Base-by-base conservation (phyloP, 179 eudicot genomes). In the Heliamphora pulchella region DNA sequence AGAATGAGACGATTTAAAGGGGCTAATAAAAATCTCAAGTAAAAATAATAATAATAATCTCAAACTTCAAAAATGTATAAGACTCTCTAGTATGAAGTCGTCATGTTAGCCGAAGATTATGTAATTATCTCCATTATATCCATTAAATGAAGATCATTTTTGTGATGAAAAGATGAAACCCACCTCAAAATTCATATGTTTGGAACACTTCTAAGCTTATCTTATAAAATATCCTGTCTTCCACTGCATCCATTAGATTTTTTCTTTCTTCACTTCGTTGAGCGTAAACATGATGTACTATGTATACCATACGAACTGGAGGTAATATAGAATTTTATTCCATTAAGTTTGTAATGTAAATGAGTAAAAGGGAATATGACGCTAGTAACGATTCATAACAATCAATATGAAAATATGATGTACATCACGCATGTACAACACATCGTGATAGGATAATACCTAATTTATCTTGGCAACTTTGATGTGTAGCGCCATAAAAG, bases 401-500 rank as follows among this genome's bases (percentile, higher is more conserved):
- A 31, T 10, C 11, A 0, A 13, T 44, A 20, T 14, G 9, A 9
- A 44, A 46, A 11, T 46, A 71, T 48, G n/a, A 50, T 71, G 2
- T 18, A 4, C 17, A 71, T 50, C 20, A 47, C 20, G 22, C 54
- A 74, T 22, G 10, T 17, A 15, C 10, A 75, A 31, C 2, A 39
- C 22, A 50, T 31, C 44, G 68, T 2, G n/a, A 4, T 62, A 67
- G 15, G 74, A 47, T 46, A 41, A 31, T 74, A 61, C 69, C 44
- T 73, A 54, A 44, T 46, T 15, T 39, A 77, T 69, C 83, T 77
- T 4, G 89, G 81, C 77, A 86, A 85, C 47, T 80, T 80, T 22
- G 94, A 87, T n/a, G 89, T 80, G 86, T 86, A 87, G 51, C 91
- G 90, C 98, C 98, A 95, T 18, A 93, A 51, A 74, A 91, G 62